Base-by-base conservation (phyloP, 148 eudicot species). In the Persicaria maculosa region DNA sequence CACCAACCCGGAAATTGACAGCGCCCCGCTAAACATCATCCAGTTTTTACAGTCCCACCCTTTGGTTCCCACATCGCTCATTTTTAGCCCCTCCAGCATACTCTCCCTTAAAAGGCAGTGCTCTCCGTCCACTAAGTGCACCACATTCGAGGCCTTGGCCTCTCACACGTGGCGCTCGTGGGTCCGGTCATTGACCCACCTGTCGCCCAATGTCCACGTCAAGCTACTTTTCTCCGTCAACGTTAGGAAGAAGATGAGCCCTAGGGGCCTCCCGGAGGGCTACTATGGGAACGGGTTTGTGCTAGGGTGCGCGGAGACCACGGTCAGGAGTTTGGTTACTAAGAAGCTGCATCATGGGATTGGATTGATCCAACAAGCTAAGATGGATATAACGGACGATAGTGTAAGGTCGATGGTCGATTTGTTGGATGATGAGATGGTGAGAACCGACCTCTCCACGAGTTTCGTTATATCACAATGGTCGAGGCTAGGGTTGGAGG, bases 161-260 rank as follows among this genome's bases (percentile, higher is more conserved):
- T 79, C 89, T 14, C 98, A 94, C 82, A 92, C 97, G 10, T 94
- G 98, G 98, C 93, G 89, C 7, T 80, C 91, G 15, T 94, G 98
- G 98, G 91, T 80, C 15, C 81, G 77, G 71, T 83, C 92, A 0
- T 75, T 90, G 5, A 85, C 79, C 77, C 67, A 85, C 77, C 55
- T 92, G 68, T 85, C 88, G 8, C 77, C 75, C 20, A 74, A 77
- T 0, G 69, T 83, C 31, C 74, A 69, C 5, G 90, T 88, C 0
- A 94, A 92, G 59, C 92, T 94, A 11, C 85, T 94, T 1, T 94
- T 94, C 81, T 94, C 98, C 0, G 81, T 88, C 5, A 92, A 87
- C 71, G 68, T 94, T 0, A 79, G 98, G 9, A 81, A 82, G 1
- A 82, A 74, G 70, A 1, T 89, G 20, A 64, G 76, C 10, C 90